Base-by-base conservation (phyloP, 2,329 filamentous ascomycete species). In the Penicillium palitans region DNA sequence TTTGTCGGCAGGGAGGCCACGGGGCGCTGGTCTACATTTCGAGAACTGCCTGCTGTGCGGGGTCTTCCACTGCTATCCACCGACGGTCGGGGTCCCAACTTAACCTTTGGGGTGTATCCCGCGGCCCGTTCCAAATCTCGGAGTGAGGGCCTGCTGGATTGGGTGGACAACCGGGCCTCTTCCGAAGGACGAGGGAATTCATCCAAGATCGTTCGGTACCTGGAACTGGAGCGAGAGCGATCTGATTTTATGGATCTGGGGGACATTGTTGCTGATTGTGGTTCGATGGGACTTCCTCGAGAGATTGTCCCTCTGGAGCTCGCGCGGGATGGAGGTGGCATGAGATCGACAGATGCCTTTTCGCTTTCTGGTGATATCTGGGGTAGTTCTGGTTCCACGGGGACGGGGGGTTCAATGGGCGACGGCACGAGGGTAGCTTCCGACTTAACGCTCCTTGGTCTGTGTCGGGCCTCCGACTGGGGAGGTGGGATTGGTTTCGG, bases 61-160 rank as follows among this genome's bases (percentile, higher is more conserved):
- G 84, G 83, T 47, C 87, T 83, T 59, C 86, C 84, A 67, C 83
- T 82, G 57, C 85, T 81, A 63, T 80, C 76, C 41, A 83, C 79
- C 61, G 91, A 93, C 27, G 92, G 92, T 46, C 93, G 85, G 10
- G 95, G 93, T 1, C 88, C 95, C 44, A 96, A 84, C 76, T 96
- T 97, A 56, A 96, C 87, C 73, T 96, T 97, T 53, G 80, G 80
- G 60, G 69, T 72, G 54, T 71, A 72, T 44, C 72, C 68, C 46
- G 70, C 73, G 15, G 72, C 71, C 25, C 72, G 74, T 54, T 78
- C 78, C 35, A 80, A 69, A 50, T 81, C 79, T 25, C 71, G 72
- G 31, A 78, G 66, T 0, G 79, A 78, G 19, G 79, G 78, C 25
- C 80, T 73, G 37, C 71, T 70, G 15, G 78, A 78, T 54, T 79